Evolutionary conservation across 2,329 filamentous ascomycete species (phyloP), one percentile per base, ranked within the genome.

Genomic region (Lasiodiplodia gonubiensis): DNA sequence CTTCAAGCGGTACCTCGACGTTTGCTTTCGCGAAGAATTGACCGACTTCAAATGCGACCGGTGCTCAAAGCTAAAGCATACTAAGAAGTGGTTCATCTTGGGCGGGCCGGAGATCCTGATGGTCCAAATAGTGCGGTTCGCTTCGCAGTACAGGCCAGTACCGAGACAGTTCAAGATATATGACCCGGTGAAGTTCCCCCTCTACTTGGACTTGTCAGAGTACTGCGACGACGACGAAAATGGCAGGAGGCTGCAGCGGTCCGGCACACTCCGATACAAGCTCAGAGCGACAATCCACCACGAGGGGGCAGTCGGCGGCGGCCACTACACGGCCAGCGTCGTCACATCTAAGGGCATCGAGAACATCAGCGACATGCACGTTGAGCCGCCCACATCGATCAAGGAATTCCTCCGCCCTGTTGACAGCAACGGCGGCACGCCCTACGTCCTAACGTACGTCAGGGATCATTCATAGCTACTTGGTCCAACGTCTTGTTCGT

Each of bases 111-210:
- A 72, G 27, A 67, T 71, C 18, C 65, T 72, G 35, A 27, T 65
- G 27, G 37, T 72, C 25, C 68, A 71, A 8, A 60, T 72, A n/a
- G 42, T 48, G 23, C 70, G 70, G 8, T 70, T 71, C 52, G 64
- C 59, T 14, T 7, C n/a, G 46, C n/a, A n/a, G n/a, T n/a, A 35
- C 14, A 12, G 35, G 25, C 12, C 14, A n/a, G n/a, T 23, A 33
- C 11, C n/a, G n/a, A n/a, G 8, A 30, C 49, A 14, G 7, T 12
- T 3, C 64, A 64, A 64, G 59, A 10, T 68, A 49, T 11, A 42
- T 1, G 39, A 55, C 25, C 7, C 8, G 11, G 27, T 64, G n/a
- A 30, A 21, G 12, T 37, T 51, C 16, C 51, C 51, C 3, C 42
- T 57, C n/a, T 30, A 57, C 10, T 39, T 68, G 12, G 67, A 68